phyloP scores from a whole-genome alignment of 2,329 filamentous ascomycete genomes.

The Diaporthe destruens region DNA sequence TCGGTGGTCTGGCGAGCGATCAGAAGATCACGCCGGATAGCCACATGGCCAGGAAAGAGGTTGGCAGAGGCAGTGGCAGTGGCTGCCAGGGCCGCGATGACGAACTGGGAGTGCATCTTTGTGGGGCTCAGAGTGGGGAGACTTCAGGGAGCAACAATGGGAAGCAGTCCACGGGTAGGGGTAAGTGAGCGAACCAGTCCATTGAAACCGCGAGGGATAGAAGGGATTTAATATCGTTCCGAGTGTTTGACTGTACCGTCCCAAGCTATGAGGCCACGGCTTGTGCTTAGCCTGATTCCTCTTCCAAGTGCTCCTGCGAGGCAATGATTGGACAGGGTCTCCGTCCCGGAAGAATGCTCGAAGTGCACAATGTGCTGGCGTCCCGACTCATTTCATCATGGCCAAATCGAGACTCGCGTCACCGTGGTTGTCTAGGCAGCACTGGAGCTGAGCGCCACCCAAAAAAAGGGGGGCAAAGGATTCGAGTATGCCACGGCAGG shows the following conservation, averaged over 20 bases:
- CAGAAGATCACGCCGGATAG: constrained; percentile 42
- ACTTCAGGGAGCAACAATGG: not conserved
- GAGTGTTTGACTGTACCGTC: not conserved
- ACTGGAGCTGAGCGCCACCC: not conserved
- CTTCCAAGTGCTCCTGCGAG: not conserved
- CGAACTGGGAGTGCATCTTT: constrained; percentile 47
- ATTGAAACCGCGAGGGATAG: not conserved
- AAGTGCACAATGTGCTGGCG: not conserved
- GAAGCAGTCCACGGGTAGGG: not conserved
- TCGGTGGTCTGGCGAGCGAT: constrained; percentile 47
- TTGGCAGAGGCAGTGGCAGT: constrained; percentile 45
- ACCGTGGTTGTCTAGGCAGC: constrained; percentile 9
- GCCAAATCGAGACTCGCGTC: constrained; percentile 30
- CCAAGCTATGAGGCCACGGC: not conserved
- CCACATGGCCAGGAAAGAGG: constrained; percentile 40
- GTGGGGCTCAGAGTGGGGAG: not conserved
- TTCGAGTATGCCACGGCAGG: not conserved
- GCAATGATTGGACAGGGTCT: constrained; percentile 13
- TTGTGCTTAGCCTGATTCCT: constrained; percentile 3
- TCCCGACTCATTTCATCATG: constrained; percentile 20
- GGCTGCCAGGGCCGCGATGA: constrained; percentile 45
- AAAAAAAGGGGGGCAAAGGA: constrained; percentile 5
- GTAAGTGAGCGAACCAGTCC: not conserved
- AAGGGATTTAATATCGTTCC: not conserved
- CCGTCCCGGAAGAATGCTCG: constrained; percentile 1